Evolutionary conservation across 169 alveolate species (phyloP).

Genomic region (Babesia ovis): DNA sequence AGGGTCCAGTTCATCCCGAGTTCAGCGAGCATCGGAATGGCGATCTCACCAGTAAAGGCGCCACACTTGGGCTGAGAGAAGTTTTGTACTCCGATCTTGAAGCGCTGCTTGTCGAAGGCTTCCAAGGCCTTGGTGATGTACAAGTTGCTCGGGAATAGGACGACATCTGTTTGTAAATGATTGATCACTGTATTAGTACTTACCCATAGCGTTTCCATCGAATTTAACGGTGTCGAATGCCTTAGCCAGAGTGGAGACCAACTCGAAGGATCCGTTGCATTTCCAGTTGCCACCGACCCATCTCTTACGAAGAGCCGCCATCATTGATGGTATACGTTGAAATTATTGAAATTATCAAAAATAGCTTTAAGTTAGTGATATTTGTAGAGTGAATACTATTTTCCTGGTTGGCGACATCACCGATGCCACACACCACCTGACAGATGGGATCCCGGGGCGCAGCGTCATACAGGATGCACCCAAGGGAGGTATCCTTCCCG

Average conservation of each 20-base stretch:
- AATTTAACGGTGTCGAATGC: constrained; percentile 12
- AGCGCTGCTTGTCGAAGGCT: constrained; percentile 46
- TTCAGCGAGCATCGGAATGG: constrained; percentile 91
- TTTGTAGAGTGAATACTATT: no score
- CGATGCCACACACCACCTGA: constrained; percentile 10
- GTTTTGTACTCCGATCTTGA: constrained; percentile 91
- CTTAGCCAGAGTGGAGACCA: constrained; percentile 17
- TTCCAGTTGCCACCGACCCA: constrained; percentile 74
- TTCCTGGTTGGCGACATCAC: background rate
- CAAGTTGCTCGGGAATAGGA: constrained; percentile 54
- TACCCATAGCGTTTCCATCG: constrained; percentile 36
- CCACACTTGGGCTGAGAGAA: constrained; percentile 91
- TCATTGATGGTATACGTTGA: background rate
- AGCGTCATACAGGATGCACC: background rate
- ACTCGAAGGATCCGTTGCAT: constrained; percentile 56
- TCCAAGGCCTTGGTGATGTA: constrained; percentile 21
- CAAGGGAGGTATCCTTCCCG: background rate
- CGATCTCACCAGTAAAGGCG: constrained; percentile 98
- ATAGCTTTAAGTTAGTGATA: no score
- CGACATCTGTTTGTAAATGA: constrained; percentile 39
- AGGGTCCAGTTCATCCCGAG: constrained; percentile 92
- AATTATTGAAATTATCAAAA: no score
- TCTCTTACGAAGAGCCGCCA: constrained; percentile 20
- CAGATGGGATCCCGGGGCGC: background rate
- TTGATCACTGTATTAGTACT: background rate